Percentiles rank a stretch among this genome's conserved stretches.
phyloP scores from a whole-genome alignment of 2,329 filamentous ascomycete genomes.

The Colletotrichum phormii region DNA sequence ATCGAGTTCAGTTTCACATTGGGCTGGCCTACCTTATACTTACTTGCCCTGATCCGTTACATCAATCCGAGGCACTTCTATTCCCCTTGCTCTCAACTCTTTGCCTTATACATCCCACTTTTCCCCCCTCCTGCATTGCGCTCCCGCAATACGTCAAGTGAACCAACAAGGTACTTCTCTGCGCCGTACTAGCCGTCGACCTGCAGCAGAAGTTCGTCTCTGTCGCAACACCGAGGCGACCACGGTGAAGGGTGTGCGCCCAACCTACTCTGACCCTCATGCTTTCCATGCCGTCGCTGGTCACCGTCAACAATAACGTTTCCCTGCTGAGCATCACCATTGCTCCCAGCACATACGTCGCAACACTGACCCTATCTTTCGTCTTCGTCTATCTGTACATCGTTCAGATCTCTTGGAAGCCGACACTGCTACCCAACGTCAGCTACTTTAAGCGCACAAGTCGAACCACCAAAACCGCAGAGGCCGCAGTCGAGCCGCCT shows the following conservation, averaged over 20 bases:
- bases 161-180: constrained; percentile 17
- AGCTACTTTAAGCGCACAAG: constrained; percentile 39
- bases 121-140: not conserved
- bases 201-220: constrained; percentile 3
- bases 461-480: constrained; percentile 38
- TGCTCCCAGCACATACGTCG: constrained; percentile 68
- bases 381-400: constrained; percentile 64
- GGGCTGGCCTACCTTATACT: not conserved
- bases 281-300: constrained; percentile 66
- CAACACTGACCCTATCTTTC: constrained; percentile 60
- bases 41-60: not conserved
- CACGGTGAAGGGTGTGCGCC: constrained; percentile 10
- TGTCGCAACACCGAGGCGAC: constrained; percentile 31
- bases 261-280: constrained; percentile 13
- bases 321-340: constrained; percentile 69
- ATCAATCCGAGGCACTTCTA: not conserved
- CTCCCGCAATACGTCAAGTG: not conserved
- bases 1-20: not conserved
- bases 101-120: not conserved
- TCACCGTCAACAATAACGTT: constrained; percentile 72
- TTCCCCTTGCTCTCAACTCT: not conserved
- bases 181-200: not conserved
- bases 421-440: constrained; percentile 37
- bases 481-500: constrained; percentile 29
- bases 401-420: constrained; percentile 44